Percentiles rank a stretch among this genome's conserved stretches.
phyloP scores from a whole-genome alignment of 768 basidiomycete genomes.

The Termitomyces sp. region DNA sequence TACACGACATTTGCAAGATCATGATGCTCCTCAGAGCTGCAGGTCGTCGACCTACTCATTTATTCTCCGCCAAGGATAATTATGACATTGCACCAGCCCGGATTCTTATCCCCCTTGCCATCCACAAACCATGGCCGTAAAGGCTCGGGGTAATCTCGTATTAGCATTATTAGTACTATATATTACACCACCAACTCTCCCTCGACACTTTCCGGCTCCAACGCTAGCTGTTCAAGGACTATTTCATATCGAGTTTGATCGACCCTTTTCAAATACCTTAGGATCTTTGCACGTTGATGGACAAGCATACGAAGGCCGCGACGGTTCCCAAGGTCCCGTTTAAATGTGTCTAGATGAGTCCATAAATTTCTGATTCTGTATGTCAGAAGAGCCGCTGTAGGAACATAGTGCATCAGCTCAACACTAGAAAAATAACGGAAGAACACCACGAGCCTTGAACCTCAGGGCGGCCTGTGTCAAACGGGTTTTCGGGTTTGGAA shows the following conservation, averaged over 20 bases:
- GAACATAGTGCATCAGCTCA: neutral
- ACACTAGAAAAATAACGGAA: neutral
- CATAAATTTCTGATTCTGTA: constrained; percentile 80
- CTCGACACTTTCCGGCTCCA: constrained; percentile 79
- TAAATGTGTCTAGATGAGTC: constrained; percentile 61
- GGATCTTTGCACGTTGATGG: constrained; percentile 76
- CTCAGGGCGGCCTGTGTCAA: constrained; percentile 78
- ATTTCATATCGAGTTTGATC: constrained; percentile 69
- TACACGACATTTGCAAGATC: no score
- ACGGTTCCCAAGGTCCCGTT: constrained; percentile 72
- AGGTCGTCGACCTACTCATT: no score
- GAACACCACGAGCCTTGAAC: constrained; percentile 65
- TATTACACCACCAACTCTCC: constrained; percentile 75
- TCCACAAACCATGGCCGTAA: neutral
- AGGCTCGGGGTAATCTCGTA: neutral
- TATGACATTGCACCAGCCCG: neutral
- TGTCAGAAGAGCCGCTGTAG: constrained; percentile 78
- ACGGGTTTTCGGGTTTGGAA: constrained; percentile 59
- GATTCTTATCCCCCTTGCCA: neutral
- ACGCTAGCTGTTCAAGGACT: constrained; percentile 64
- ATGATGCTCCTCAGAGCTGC: no score
- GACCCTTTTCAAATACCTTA: constrained; percentile 68
- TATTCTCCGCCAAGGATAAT: no score
- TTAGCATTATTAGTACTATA: constrained; percentile 1
- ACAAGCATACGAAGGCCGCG: constrained; percentile 73